Evolutionary conservation across 2,329 filamentous ascomycete species (phyloP).

Genomic region (Didymella arachidicola): DNA sequence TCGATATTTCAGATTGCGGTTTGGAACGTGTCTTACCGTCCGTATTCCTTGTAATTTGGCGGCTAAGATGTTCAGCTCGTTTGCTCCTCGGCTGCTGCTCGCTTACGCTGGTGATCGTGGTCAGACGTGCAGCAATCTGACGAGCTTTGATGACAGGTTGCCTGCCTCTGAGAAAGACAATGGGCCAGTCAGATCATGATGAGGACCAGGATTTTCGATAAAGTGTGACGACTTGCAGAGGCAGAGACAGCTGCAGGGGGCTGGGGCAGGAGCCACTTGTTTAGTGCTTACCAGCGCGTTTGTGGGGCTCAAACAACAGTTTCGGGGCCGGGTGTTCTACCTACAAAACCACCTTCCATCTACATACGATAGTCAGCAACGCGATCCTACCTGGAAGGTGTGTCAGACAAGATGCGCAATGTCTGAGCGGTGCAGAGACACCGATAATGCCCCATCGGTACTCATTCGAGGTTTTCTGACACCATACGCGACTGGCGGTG

Average conservation of each 20-base stretch:
- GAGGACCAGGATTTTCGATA: background rate
- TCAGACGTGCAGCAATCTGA: background rate
- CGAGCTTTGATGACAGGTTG: background rate
- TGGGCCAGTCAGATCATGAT: background rate
- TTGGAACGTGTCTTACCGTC: too few species aligned
- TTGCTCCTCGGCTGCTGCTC: background rate
- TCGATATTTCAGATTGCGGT: background rate
- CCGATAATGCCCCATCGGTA: background rate
- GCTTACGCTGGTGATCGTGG: background rate
- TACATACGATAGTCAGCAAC: background rate
- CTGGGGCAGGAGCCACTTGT: background rate
- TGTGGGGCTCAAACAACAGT: conserved; percentile 1
- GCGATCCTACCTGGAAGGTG: background rate
- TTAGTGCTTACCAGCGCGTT: conserved; percentile 8
- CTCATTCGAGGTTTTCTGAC: background rate
- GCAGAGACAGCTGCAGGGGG: background rate
- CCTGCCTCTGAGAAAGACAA: background rate
- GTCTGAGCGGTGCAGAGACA: background rate
- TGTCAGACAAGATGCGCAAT: background rate
- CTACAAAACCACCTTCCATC: background rate
- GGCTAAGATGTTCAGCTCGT: background rate
- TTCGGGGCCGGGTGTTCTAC: background rate
- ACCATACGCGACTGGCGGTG: conserved; percentile 5
- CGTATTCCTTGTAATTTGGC: too few species aligned
- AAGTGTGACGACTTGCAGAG: conserved; percentile 7